These are phyloP conservation scores for Funneliformis mosseae DNA, from an alignment of 192 early-diverging fungal genomes.

Conservation along the genomic window DNA sequence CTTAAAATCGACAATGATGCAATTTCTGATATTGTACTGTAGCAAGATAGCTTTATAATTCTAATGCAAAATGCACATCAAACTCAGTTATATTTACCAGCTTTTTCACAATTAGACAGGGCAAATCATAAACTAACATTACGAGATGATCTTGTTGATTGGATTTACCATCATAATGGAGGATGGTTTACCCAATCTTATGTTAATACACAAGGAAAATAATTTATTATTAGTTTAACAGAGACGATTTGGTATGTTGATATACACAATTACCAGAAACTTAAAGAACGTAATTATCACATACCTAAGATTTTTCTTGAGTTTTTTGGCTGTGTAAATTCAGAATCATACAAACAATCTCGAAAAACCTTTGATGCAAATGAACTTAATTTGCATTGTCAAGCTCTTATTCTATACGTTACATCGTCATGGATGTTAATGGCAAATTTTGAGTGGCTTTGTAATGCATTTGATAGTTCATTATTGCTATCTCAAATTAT, in stretches of 20 bases:
- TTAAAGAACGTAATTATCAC: no score
- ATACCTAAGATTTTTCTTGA: background rate
- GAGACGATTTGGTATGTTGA: no score
- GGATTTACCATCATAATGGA: background rate
- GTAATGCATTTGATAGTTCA: background rate
- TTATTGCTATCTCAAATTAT: background rate
- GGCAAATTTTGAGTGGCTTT: background rate
- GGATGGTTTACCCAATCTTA: background rate
- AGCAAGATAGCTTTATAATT: background rate
- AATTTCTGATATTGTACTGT: background rate
- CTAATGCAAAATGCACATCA: background rate
- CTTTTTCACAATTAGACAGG: background rate
- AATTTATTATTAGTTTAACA: no score
- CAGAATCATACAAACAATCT: background rate
- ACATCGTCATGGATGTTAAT: slow-evolving; percentile 4
- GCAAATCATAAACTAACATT: background rate
- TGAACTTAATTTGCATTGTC: background rate
- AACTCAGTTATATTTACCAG: background rate
- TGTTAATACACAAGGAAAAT: background rate
- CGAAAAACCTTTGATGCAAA: background rate
- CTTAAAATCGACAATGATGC: background rate
- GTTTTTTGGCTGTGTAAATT: background rate
- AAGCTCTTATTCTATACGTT: background rate
- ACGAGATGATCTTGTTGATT: background rate
- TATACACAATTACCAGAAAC: no score